Evolutionary conservation across 441 rosid genomes (phyloP).

Genomic region (Macaranga tanarius): DNA sequence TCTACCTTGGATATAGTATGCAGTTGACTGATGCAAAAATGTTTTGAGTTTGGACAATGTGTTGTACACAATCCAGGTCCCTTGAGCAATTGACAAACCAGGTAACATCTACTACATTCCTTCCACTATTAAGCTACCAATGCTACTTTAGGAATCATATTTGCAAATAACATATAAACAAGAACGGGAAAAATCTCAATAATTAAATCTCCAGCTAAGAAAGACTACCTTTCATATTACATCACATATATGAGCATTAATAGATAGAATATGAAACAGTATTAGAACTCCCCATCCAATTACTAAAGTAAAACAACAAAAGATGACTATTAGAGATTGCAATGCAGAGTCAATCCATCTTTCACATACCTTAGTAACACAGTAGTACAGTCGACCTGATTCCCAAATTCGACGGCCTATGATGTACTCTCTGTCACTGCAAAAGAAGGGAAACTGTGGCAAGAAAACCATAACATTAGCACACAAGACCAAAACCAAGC

Average conservation of each 20-base stretch:
- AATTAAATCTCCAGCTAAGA: background rate
- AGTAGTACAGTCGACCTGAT: constrained; percentile 66
- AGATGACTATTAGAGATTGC: background rate
- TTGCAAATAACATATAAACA: background rate
- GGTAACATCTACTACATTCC: background rate
- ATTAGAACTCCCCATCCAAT: background rate
- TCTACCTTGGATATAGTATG: background rate
- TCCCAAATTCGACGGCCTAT: constrained; percentile 97
- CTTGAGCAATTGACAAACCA: background rate
- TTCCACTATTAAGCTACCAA: background rate
- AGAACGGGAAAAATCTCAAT: background rate
- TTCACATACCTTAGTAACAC: constrained; percentile 76
- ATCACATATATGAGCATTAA: background rate
- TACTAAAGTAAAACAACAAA: background rate
- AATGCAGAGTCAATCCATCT: background rate
- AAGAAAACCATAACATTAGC: background rate
- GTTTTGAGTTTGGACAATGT: background rate
- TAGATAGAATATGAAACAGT: background rate
- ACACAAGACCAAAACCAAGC: constrained; percentile 11
- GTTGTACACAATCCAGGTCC: background rate
- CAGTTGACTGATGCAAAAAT: background rate
- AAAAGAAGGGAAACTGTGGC: constrained; percentile 92
- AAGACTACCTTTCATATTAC: background rate
- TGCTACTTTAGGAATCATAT: background rate
- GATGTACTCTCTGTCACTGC: constrained; percentile 88